Conservation (phyloP, 768 basidiomycete genomes). For the Termitomyces sp. region DNA sequence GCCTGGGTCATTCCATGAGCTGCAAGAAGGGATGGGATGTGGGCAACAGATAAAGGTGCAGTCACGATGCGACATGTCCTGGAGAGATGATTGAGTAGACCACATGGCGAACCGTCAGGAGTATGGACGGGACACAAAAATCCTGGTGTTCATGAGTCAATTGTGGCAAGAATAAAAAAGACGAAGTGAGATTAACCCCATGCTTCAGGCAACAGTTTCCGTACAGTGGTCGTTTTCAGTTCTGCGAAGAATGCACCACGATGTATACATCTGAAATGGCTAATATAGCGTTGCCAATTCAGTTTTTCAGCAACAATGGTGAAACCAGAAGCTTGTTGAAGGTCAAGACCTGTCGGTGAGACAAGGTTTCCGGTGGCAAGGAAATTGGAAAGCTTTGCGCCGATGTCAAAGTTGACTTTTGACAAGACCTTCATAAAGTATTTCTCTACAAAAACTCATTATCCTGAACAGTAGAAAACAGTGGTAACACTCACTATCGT, state of each 20-base stretch:
- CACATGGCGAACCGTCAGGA: constrained; percentile 96
- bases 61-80: constrained; percentile 92
- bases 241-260: constrained; percentile 99
- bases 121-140: constrained; percentile 99
- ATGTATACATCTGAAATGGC: constrained; percentile 97
- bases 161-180: not conserved
- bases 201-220: constrained; percentile 93
- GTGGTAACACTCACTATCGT: constrained; percentile 60
- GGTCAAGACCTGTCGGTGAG: constrained; percentile 91
- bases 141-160: constrained; percentile 38
- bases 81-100: constrained; percentile 94
- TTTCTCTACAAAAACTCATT: constrained; percentile 42
- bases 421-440: constrained; percentile 75
- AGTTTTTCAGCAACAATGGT: constrained; percentile 98
- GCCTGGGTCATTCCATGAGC: constrained; percentile 93
- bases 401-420: constrained; percentile 89
- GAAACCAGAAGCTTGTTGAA: constrained; percentile 98
- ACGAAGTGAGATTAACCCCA: constrained; percentile 66
- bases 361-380: constrained; percentile 95
- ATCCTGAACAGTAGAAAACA: not conserved
- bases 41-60: constrained; percentile 61
- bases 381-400: constrained; percentile 86
- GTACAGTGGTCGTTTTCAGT: constrained; percentile 95
- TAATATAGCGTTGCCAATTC: constrained; percentile 97
- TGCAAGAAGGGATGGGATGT: constrained; percentile 77